Conservation (phyloP, 2,329 filamentous ascomycete genomes). For the Ramichloridium luteum region DNA sequence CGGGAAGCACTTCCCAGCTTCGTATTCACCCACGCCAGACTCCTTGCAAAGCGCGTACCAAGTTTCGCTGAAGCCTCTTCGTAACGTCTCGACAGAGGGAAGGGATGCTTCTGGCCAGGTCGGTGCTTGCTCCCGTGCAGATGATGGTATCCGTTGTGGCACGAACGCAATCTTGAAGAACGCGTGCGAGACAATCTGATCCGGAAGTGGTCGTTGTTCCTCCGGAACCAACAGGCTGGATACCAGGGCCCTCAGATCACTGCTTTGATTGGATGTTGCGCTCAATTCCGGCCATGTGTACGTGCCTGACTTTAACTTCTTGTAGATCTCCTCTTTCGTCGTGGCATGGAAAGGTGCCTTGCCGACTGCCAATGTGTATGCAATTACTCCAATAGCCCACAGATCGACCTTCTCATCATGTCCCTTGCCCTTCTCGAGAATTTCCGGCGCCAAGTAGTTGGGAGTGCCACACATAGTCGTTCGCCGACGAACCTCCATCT, state of each 20-base stretch:
- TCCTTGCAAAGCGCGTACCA: slow-evolving; percentile 40
- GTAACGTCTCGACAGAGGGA: slow-evolving; percentile 31
- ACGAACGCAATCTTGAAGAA: slow-evolving; percentile 71
- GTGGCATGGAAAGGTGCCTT: slow-evolving; percentile 93
- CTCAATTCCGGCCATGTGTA: slow-evolving; percentile 67
- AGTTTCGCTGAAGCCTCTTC: slow-evolving; percentile 38
- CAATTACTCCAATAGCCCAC: slow-evolving; percentile 96
- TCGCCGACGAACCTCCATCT: slow-evolving; percentile 67
- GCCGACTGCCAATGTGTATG: slow-evolving; percentile 95
- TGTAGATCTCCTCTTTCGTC: slow-evolving; percentile 75
- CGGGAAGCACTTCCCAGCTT: slow-evolving; percentile 34
- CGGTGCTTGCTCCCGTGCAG: slow-evolving; percentile 34
- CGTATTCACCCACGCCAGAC: slow-evolving; percentile 38
- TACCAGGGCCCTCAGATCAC: slow-evolving; percentile 67
- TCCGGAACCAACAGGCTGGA: slow-evolving; percentile 64
- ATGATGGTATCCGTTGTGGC: slow-evolving; percentile 40
- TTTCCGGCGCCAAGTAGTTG: slow-evolving; percentile 96
- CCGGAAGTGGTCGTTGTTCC: slow-evolving; percentile 60
- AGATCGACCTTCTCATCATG: slow-evolving; percentile 98
- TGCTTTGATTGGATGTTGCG: slow-evolving; percentile 56
- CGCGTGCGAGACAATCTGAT: slow-evolving; percentile 64
- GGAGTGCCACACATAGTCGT: slow-evolving; percentile 94
- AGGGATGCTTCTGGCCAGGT: slow-evolving; percentile 35
- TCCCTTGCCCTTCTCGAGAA: slow-evolving; percentile 85
- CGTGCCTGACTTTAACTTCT: slow-evolving; percentile 54